Base-by-base conservation (phyloP, 2,329 filamentous ascomycete genomes). In the Orbilia ellipsospora region DNA sequence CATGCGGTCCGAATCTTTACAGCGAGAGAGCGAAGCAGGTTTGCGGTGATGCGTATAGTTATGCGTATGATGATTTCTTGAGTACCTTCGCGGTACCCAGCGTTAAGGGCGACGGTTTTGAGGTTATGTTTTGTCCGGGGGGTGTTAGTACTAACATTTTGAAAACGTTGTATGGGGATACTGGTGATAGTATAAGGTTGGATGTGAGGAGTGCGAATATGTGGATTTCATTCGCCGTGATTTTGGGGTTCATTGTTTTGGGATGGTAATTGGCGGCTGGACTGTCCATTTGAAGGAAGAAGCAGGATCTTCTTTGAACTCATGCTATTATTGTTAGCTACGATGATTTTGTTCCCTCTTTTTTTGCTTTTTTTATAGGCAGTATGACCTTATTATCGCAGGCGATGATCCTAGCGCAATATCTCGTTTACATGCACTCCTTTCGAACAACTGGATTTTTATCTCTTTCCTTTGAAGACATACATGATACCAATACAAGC, bases 1-100 rank as follows among this genome's bases (percentile, higher is more conserved):
- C 85, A 57, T 95, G 92, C 83, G 84, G 85, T 73, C 89, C 90
- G 1, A 89, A 89, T 60, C 82, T 87, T 48, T 95, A 94, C 83
- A 89, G 89, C 78, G 87, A 84, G 72, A 85, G 85, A 10, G 90
- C 91, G 63, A 95, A 96, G 84, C 83, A 83, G 2, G 86, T 94
- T 12, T 96, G 92, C 80, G 92, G 92, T 0, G 92, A 96, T 82
- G 92, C 92, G 1, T 96, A 95, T 83, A 92, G 90, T 80, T 96
- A 88, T 81, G 85, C 90, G 60, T 88, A 88, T 81, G 86, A 88
- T 78, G 87, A 89, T 79, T 83, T 84, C 75, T 83, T 84, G 31
- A 87, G 86, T 15, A 90, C 88, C 0, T 90, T 90, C 78, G 88
- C 88, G 78, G 84, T 90, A 42, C 88, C 88, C 1, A 84, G 82